A percentile compares a stretch with the other conserved stretches of the same genome.
Conservation (phyloP, 257 asterid species). For the Petunia secreta region DNA sequence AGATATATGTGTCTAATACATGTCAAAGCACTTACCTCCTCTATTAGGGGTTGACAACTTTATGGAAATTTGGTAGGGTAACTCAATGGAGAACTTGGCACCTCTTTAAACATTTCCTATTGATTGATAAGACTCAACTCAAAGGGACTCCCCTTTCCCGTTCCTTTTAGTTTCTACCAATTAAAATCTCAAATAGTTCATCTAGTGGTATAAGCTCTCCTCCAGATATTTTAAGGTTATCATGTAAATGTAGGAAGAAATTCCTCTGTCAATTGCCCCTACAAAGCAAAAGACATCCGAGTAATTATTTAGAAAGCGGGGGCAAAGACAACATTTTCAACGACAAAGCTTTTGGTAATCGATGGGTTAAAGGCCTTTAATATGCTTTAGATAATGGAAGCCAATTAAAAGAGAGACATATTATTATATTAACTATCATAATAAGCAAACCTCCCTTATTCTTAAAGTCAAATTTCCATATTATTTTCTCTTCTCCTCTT, state of each 20-base stretch:
- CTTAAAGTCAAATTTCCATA: slow-evolving; percentile 27
- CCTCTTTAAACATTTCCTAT: slow-evolving; percentile 25
- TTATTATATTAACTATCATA: neutral
- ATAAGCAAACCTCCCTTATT: slow-evolving; percentile 2
- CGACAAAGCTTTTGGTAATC: slow-evolving; percentile 49
- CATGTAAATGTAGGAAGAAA: slow-evolving; percentile 56
- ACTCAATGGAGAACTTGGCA: slow-evolving; percentile 47
- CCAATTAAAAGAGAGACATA: neutral
- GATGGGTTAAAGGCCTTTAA: slow-evolving; percentile 24
- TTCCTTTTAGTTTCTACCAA: neutral
- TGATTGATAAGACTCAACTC: slow-evolving; percentile 71
- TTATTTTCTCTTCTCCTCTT: neutral
- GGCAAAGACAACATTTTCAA: slow-evolving; percentile 62
- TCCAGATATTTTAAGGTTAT: slow-evolving; percentile 35
- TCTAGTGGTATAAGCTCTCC: slow-evolving; percentile 45
- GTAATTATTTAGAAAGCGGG: slow-evolving; percentile 63
- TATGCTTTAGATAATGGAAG: slow-evolving; percentile 37
- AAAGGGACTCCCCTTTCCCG: slow-evolving; percentile 26
- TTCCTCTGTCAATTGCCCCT: slow-evolving; percentile 51
- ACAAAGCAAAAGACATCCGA: slow-evolving; percentile 44
- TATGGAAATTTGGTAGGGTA: slow-evolving; percentile 27
- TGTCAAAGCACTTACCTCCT: slow-evolving; percentile 25
- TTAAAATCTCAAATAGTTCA: slow-evolving; percentile 43
- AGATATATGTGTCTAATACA: slow-evolving; percentile 3
- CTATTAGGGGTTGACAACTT: slow-evolving; percentile 21